phyloP scores from a whole-genome alignment of 192 early-diverging fungal genomes.

The Podila clonocystis region DNA sequence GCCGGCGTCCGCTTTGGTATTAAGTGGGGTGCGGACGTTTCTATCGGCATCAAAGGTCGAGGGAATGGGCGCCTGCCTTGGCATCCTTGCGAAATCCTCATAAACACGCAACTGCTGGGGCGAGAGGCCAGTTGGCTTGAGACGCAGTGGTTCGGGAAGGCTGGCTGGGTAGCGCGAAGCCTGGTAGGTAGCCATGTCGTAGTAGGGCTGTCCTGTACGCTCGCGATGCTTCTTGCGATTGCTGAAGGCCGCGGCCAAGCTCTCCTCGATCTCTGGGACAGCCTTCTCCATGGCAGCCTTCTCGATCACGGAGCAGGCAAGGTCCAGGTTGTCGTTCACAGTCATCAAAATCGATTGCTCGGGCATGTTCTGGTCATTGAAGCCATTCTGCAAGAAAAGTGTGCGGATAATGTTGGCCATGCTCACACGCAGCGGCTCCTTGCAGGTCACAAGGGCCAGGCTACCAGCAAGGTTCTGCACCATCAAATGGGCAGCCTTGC shows the following conservation, averaged over 20 bases:
- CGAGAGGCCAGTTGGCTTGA: conserved; percentile 85
- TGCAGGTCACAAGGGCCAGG: conserved; percentile 91
- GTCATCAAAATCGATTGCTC: conserved; percentile 88
- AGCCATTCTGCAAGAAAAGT: conserved; percentile 78
- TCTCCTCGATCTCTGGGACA: conserved; percentile 92
- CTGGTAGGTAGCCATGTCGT: conserved; percentile 83
- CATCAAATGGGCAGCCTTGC: conserved; percentile 95
- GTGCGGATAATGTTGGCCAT: conserved; percentile 79
- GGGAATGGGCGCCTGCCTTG: conserved; percentile 66
- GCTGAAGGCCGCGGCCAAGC: conserved; percentile 72
- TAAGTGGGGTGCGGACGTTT: conserved; percentile 42
- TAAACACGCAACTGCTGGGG: conserved; percentile 85
- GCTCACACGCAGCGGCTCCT: conserved; percentile 90
- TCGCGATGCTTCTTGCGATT: conserved; percentile 91
- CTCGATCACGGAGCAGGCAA: conserved; percentile 94
- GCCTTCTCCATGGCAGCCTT: conserved; percentile 96
- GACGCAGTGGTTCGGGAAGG: conserved; percentile 87
- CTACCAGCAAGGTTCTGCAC: conserved; percentile 90
- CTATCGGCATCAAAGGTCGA: conserved; percentile 38
- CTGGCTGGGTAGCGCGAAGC: conserved; percentile 83
- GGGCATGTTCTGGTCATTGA: conserved; percentile 79
- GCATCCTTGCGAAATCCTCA: conserved; percentile 83
- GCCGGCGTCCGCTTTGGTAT: conserved; percentile 19
- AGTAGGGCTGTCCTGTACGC: conserved; percentile 89
- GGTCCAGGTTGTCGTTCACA: conserved; percentile 93